Evolutionary conservation across 495 filamentous ascomycete species (phyloP), one percentile per base, ranked within the genome.

Genomic region (Penicillium simplicissimum): DNA sequence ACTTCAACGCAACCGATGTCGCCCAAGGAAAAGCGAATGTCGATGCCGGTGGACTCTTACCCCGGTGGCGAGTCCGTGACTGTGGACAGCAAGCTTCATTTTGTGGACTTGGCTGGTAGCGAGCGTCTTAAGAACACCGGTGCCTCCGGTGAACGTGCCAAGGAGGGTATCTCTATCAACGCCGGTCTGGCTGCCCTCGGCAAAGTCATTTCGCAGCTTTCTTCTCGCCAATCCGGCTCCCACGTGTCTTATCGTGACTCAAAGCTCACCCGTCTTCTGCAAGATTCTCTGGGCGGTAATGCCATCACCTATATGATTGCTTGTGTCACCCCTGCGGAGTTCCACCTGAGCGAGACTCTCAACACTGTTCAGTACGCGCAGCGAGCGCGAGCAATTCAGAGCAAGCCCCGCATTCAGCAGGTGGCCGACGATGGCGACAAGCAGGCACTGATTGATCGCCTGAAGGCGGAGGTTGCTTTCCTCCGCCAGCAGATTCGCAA

Each of bases 301-400:
- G 96, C 95, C 0, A 96, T 96, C 67, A 99, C 95, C 1, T 99
- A 98, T 75, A 97, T 99, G 95, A 93, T 99, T 79, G 95, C 95
- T 33, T 99, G 95, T 76, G 93, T 99, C 25, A 98, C 92, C 7
- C 95, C 93, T 7, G 93, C 93, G 14, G 94, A 96, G 68, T 99
- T 98, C 72, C 94, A 99, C 74, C 81, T 98, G 17, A 98, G 93
- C 76, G 95, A 99, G 76, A 98, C 95, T 1, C 80, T 99, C 42
- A 99, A 99, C 73, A 99, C 95, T 0, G 90, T 99, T 23, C 76
- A 96, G 72, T 99, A 99, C 76, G 95, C 95, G 28, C 95, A 97
- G 78, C 87, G 95, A 60, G 96, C 95, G 58, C 87, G 95, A 70
- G 92, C 92, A 0, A 99, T 99, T 60, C 95, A 99, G 78, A 97